Conservation (phyloP, 1,284 basidiomycete species). For the Tilletiopsis washingtonensis region DNA sequence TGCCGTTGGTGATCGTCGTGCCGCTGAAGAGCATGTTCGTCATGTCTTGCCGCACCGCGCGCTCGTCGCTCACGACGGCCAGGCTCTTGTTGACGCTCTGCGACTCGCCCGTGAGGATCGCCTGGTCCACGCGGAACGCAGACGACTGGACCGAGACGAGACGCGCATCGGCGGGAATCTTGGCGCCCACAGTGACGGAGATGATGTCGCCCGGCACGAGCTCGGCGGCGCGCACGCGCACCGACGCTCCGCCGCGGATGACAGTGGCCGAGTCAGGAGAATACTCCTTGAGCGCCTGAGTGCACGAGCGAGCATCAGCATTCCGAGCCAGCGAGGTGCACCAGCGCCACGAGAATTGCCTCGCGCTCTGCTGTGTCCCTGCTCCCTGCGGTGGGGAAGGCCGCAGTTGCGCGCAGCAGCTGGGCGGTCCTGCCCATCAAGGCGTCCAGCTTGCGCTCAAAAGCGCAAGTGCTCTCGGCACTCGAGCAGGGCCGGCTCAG, state of each 20-base stretch:
- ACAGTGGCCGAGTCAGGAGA: conserved; percentile 39
- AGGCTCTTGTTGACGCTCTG: conserved; percentile 39
- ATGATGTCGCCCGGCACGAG: conserved; percentile 45
- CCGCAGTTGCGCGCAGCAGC: no score
- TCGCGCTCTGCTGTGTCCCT: no score
- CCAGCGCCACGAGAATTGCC: no score
- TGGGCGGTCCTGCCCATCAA: no score
- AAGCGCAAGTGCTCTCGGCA: no score
- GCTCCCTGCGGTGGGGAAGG: no score
- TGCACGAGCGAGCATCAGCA: no score
- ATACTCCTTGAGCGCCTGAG: conserved; percentile 41
- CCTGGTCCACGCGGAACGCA: conserved; percentile 43
- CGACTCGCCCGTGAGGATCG: conserved; percentile 45
- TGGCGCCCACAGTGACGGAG: conserved; percentile 42
- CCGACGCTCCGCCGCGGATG: conserved; percentile 26
- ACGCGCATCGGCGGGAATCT: conserved; percentile 44
- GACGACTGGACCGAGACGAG: conserved; percentile 39
- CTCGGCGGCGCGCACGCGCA: conserved; percentile 26
- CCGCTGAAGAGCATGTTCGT: conserved; percentile 45
- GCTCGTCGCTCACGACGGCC: conserved; percentile 22
- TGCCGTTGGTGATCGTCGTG: conserved; percentile 40
- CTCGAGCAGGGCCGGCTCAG: no score
- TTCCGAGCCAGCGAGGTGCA: no score
- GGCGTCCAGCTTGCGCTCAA: no score
- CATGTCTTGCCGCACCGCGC: conserved; percentile 47